Evolutionary conservation across 140 eudicot genomes (phyloP).

Genomic region (Flaveria floridana): DNA sequence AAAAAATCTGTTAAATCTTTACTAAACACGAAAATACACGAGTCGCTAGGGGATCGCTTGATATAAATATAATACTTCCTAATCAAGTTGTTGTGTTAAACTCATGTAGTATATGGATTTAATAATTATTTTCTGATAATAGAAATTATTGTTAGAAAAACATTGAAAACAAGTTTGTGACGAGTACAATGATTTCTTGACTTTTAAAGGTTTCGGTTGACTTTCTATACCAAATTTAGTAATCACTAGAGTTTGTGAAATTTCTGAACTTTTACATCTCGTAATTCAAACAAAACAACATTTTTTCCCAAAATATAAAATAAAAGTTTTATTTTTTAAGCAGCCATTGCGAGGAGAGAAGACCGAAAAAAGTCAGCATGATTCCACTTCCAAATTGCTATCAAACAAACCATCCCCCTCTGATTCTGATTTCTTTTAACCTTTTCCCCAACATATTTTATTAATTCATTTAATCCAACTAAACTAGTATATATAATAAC

Average conservation of each 20-base stretch:
- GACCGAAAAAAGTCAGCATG: slow-evolving; percentile 35
- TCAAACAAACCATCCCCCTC: slow-evolving; percentile 37
- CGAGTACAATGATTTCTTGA: neutral
- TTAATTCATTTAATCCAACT: neutral
- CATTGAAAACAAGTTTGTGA: too few relatives aligned
- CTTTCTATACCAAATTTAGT: too few relatives aligned
- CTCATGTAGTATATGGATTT: too few relatives aligned
- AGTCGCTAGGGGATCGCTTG: too few relatives aligned
- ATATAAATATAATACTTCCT: too few relatives aligned
- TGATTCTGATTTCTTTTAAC: slow-evolving; percentile 41
- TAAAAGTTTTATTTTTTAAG: neutral
- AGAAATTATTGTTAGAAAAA: too few relatives aligned
- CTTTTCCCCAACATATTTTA: slow-evolving; percentile 41
- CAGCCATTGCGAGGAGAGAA: neutral
- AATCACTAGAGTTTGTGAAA: too few relatives aligned
- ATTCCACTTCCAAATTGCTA: slow-evolving; percentile 61
- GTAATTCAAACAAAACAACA: neutral
- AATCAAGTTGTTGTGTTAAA: too few relatives aligned
- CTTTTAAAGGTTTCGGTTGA: neutral
- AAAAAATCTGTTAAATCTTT: too few relatives aligned
- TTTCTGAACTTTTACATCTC: neutral
- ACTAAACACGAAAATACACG: neutral
- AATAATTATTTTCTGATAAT: too few relatives aligned
- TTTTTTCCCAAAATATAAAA: neutral
- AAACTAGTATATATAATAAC: neutral